Percentiles rank a stretch among this genome's conserved stretches.
phyloP scores from a whole-genome alignment of 176 grass and related monocot species.

The Ensete ventricosum region DNA sequence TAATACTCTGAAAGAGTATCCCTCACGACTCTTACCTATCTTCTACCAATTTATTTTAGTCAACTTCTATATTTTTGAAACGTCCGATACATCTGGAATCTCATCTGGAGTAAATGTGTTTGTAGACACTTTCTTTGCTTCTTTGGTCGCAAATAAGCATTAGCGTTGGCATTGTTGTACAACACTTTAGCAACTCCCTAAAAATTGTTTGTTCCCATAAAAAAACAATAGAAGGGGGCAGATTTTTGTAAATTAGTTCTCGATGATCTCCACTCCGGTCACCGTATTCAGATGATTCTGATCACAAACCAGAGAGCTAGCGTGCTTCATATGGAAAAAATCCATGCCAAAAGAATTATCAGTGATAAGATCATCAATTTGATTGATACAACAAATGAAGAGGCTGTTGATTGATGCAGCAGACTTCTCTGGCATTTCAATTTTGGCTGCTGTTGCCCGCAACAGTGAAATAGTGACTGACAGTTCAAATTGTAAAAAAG shows the following conservation, averaged over 20 bases:
- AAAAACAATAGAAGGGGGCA: constrained; percentile 48
- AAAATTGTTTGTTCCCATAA: constrained; percentile 62
- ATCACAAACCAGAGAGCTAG: constrained; percentile 25
- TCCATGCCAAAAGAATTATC: constrained; percentile 22
- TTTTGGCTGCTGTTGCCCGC: constrained; percentile 87
- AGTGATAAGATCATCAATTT: constrained; percentile 2
- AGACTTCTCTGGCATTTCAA: constrained; percentile 97
- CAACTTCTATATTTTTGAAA: constrained; percentile 30
- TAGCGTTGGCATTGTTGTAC: constrained; percentile 74
- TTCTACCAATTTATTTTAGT: no score
- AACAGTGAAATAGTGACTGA: constrained; percentile 40
- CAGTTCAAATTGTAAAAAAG: constrained; percentile 15
- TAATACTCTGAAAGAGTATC: no score
- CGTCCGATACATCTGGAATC: constrained; percentile 29
- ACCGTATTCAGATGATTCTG: constrained; percentile 31
- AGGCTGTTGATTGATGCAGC: constrained; percentile 25
- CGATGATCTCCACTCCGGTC: constrained; percentile 46
- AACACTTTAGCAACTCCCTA: constrained; percentile 57
- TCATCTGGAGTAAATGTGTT: constrained; percentile 73
- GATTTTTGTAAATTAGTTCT: constrained; percentile 43
- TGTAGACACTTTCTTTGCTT: constrained; percentile 77
- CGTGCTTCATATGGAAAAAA: constrained; percentile 30
- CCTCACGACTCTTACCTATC: no score
- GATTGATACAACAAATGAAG: constrained; percentile 19
- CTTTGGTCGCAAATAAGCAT: constrained; percentile 58